phyloP scores from a whole-genome alignment of 148 eudicot species.

The Fagopyrum tataricum region DNA sequence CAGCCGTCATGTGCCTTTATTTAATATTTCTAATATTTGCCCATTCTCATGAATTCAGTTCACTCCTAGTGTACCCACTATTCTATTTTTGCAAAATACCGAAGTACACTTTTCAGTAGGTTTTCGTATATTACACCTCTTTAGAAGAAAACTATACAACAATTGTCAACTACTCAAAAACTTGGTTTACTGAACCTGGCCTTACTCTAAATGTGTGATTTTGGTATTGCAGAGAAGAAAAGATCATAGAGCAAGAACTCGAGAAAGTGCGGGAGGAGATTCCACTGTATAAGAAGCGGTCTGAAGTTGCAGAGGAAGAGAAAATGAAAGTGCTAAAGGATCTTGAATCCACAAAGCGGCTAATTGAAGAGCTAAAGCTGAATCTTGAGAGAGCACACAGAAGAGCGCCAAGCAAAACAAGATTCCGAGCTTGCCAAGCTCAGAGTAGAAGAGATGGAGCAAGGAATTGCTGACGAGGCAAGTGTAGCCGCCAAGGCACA shows the following conservation, averaged over 20 bases:
- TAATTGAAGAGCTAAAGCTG: constrained; percentile 77
- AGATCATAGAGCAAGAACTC: constrained; percentile 62
- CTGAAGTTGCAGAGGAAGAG: constrained; percentile 71
- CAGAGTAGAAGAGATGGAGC: constrained; percentile 87
- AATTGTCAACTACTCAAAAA: too few relatives aligned
- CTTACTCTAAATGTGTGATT: neutral
- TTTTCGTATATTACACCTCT: too few relatives aligned
- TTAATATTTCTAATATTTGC: too few relatives aligned
- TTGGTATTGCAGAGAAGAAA: constrained; percentile 47
- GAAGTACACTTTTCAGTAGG: too few relatives aligned
- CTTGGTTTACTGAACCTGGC: too few relatives aligned
- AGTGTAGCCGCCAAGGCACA: constrained; percentile 93
- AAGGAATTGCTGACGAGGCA: constrained; percentile 82
- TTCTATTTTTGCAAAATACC: too few relatives aligned
- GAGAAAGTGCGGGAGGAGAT: constrained; percentile 69
- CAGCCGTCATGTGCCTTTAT: too few relatives aligned
- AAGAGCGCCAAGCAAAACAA: constrained; percentile 90
- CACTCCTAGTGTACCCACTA: too few relatives aligned
- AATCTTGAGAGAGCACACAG: constrained; percentile 84
- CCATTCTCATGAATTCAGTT: too few relatives aligned
- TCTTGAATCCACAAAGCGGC: constrained; percentile 79
- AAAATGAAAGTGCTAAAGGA: constrained; percentile 55
- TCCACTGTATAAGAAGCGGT: constrained; percentile 55
- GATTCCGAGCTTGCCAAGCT: constrained; percentile 89
- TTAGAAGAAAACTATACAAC: too few relatives aligned